Conservation (phyloP, 2,329 filamentous ascomycete genomes). For the Fusarium redolens region DNA sequence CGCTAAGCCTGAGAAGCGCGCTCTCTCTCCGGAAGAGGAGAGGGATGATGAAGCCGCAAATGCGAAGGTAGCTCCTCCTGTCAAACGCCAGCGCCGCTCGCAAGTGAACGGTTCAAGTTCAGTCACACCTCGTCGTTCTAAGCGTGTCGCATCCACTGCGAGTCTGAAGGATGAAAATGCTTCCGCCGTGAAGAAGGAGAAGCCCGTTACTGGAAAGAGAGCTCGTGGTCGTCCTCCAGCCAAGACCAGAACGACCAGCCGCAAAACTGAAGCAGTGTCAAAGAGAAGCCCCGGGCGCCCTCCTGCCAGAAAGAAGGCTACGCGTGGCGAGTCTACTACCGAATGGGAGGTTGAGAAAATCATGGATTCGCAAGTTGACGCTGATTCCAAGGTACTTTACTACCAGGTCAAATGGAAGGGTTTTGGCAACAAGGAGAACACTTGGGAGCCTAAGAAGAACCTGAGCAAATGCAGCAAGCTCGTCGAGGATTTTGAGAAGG, state of each 20-base stretch:
- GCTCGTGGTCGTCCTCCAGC: conserved; percentile 23
- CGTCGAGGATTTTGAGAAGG: conserved; percentile 52
- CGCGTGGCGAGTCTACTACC: conserved; percentile 27
- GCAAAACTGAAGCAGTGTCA: not conserved
- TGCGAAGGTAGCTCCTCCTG: not conserved
- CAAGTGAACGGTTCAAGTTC: not conserved
- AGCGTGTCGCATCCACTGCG: conserved; percentile 10
- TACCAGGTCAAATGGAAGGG: conserved; percentile 67
- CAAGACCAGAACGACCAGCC: conserved; percentile 21
- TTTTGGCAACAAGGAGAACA: conserved; percentile 57
- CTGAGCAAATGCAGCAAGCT: conserved; percentile 53
- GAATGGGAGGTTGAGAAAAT: conserved; percentile 63
- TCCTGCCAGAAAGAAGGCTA: conserved; percentile 17
- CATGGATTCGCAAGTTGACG: conserved; percentile 54
- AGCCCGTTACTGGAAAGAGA: not conserved
- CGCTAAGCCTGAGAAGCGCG: not conserved
- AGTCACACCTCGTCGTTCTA: conserved; percentile 23
- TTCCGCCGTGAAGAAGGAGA: not conserved
- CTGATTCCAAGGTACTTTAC: conserved; percentile 51
- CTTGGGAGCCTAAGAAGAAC: conserved; percentile 65
- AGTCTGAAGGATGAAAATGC: not conserved
- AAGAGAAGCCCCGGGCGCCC: conserved; percentile 13
- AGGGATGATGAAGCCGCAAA: not conserved
- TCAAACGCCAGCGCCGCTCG: conserved; percentile 24
- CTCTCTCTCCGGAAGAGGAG: not conserved